Evolutionary conservation across 2,329 filamentous ascomycete species (phyloP), one percentile per base, ranked within the genome.

Genomic region (Xylariomycetidae sp.): DNA sequence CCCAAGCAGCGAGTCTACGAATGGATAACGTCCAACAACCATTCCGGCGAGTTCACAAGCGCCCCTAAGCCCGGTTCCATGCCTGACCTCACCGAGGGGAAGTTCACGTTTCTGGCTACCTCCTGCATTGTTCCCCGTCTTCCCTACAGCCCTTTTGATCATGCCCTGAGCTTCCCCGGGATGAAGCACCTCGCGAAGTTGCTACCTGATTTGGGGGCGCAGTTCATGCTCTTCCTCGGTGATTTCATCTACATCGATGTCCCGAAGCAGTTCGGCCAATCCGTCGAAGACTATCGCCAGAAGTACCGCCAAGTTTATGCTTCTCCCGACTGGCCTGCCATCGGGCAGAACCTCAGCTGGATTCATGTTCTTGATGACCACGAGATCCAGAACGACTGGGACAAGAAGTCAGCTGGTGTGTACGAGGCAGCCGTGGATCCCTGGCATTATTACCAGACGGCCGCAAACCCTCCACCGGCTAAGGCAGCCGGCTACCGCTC

Each of bases 301-400:
- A 88, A 95, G 54, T 98, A 98, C 54, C 81, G 90, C 14, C 87
- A 93, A 49, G 81, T 95, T n/a, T 98, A 98, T 53, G 83, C 86
- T 0, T 95, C 89, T 3, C 90, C 90, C 0, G 90, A 95, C 44
- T 98, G 92, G 92, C 68, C 75, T 1, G 65, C 77, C 1, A 79
- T 85, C 9, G 78, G 78, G 1, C 71, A 82, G 46, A 80, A 87
- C 35, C 67, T 96, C n/a, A 93, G 89, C 49, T 98, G 92, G 92
- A 86, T 96, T 27, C 92, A 98, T 53, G 89, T 94, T 2, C 74
- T 95, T 6, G 92, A 98, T 53, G 92, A 98, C 56, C 92, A 98
- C 52, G 92, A 98, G 56, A 95, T 98, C 41, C 75, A 76, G 5
- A 96, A 98, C 49, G 92, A 96, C 61, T 96, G 89, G 88, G 79